phyloP scores from a whole-genome alignment of 768 basidiomycete genomes.

The Trametes cinnabarina region DNA sequence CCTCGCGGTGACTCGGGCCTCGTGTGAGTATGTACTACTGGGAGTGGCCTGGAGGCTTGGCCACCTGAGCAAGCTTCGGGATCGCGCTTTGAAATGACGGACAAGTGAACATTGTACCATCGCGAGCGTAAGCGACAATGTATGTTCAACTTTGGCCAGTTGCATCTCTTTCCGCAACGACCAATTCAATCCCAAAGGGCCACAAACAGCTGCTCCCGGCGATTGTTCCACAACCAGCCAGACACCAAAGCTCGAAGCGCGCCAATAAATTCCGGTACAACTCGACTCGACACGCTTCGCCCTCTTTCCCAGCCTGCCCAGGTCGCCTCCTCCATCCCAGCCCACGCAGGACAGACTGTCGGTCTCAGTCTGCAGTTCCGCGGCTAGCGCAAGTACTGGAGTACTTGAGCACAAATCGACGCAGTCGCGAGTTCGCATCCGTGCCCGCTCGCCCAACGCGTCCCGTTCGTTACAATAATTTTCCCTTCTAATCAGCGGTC shows the following conservation, averaged over 20 bases:
- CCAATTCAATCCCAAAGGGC: background rate
- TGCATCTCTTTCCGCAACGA: background rate
- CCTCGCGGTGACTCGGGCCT: background rate
- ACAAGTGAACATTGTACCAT: constrained; percentile 9
- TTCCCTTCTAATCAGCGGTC: no score
- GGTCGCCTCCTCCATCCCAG: no score
- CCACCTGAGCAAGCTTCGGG: no score
- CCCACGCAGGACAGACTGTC: no score
- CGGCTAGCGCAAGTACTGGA: no score
- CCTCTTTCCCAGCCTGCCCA: no score
- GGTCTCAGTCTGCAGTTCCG: no score
- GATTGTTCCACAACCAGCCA: constrained; percentile 12
- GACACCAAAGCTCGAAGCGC: background rate
- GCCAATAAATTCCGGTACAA: background rate
- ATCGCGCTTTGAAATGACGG: background rate
- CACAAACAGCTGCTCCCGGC: constrained; percentile 2
- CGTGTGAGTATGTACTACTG: background rate
- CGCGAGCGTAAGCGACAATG: background rate
- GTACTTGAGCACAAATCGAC: background rate
- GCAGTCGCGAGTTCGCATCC: background rate
- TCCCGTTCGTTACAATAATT: no score
- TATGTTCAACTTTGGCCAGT: no score
- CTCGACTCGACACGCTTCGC: no score
- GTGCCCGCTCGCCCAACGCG: no score
- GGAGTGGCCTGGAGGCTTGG: no score